Evolutionary conservation across 2,329 filamentous ascomycete species (phyloP), one percentile per base, ranked within the genome.

Genomic region (Trichophyton mentagrophytes): DNA sequence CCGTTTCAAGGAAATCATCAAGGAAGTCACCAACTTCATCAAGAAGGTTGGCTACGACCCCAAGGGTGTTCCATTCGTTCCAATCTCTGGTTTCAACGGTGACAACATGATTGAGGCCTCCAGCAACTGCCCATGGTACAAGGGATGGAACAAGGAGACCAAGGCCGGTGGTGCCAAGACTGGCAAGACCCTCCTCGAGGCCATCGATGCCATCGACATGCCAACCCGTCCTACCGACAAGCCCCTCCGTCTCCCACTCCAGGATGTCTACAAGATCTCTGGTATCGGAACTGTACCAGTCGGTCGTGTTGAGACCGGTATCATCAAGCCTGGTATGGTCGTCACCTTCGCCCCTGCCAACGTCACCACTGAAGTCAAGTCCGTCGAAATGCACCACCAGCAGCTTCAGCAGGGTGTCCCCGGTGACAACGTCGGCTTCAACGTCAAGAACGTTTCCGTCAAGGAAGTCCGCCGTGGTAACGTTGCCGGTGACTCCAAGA

Each of bases 41-140:
- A 99, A 97, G 92, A 97, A 99, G 90, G 92, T 97, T 81, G 93
- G 93, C 79, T 99, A 92, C 90, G 96, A 97, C 89, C 92, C 93
- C 83, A 97, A 97, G 90, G 79, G 82, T 72, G 91, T 97, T 77
- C 84, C 92, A 73, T 99, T 99, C 85, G 93, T 99, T 76, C 93
- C 93, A 77, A 97, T 99, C 89, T 97, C 93, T 73, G 93, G 93
- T 73, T 99, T 99, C 90, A 88, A 99, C 86, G 93, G 93, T 78
- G 93, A 99, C 88, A 99, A 99, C 90, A 99, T 99, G 93, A 87
- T 99, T 67, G 79, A 88, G 63, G 67, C 80, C 75, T 95, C 92
- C 80, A 65, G 81, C 84, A 96, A 96, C 89, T 90, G 87, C 87
- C 88, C 91, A 78, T 99, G 93, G 93, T 99, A 99, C 90, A 99